Evolutionary conservation across 192 early-diverging fungal genomes (phyloP), one percentile per base, ranked within the genome.

Genomic region (Podochytrium sp.): DNA sequence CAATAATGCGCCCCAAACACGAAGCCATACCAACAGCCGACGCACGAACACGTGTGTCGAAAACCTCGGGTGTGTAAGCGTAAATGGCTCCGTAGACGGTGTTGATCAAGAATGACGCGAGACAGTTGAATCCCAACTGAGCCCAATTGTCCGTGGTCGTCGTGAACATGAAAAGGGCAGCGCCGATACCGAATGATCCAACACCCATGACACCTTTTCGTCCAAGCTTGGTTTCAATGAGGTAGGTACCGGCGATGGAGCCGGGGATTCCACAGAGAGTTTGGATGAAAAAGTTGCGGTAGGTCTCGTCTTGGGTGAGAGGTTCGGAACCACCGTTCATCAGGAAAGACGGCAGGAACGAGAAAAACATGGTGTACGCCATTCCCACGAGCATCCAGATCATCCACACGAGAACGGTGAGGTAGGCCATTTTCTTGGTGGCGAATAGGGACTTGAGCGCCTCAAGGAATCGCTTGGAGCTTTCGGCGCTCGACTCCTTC

Each of bases 41-140:
- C 2, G 93, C 94, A 18, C 94, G 87, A 23, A 29, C 30, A 0
- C 35, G n/a, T 20, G 63, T 65, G 16, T 10, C 83, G 76, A 96
- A 96, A 32, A 93, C 92, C 64, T 96, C 94, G 0, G 94, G 93
- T 27, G 94, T 94, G 59, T 96, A 96, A 0, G 91, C 88, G 73
- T 96, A 96, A 12, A 94, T 88, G 34, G 94, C 91, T 1, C 91
- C 94, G 82, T 94, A 94, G 65, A 79, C 75, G 49, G 71, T 55
- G 53, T 80, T 80, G 33, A 72, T 71, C 3, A 93, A 66, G 1
- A 92, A 91, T 32, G 90, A 85, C 29, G 91, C 83, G 10, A 92
- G 80, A n/a, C 88, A 90, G 32, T 91, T 83, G 20, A 83, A 76
- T 4, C 84, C 62, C 0, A 90, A 78, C 68, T 90, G 89, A 14